These are phyloP conservation scores for Aureobasidium melanogenum DNA, from an alignment of 2,329 filamentous ascomycete genomes.

Conservation along the genomic window DNA sequence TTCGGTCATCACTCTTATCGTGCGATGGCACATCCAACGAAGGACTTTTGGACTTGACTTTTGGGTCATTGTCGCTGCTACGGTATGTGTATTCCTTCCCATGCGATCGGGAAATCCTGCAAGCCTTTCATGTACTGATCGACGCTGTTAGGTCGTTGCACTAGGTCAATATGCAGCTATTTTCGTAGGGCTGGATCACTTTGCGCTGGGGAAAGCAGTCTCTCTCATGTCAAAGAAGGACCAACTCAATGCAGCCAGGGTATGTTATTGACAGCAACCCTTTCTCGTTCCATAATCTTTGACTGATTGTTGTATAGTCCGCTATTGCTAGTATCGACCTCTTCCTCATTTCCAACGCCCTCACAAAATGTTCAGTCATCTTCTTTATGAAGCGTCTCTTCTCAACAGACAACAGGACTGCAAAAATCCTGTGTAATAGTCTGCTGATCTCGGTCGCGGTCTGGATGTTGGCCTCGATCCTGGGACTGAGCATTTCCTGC, in stretches of 20 bases:
- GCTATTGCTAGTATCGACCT: constrained; percentile 22
- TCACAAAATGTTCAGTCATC: constrained; percentile 24
- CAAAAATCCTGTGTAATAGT: constrained; percentile 16
- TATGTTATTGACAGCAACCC: neutral
- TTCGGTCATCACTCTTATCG: constrained; percentile 19
- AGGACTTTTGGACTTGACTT: constrained; percentile 22
- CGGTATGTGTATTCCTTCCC: constrained; percentile 4
- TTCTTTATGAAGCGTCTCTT: constrained; percentile 25
- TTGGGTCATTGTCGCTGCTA: constrained; percentile 20
- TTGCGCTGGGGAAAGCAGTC: neutral
- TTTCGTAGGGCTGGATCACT: constrained; percentile 15
- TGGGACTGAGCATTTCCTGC: constrained; percentile 12
- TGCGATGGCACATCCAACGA: constrained; percentile 20
- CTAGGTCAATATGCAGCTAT: constrained; percentile 19
- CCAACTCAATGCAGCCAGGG: neutral
- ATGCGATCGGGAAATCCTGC: neutral
- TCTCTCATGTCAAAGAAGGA: neutral
- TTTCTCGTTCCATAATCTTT: too few relatives aligned
- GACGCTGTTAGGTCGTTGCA: constrained; percentile 11
- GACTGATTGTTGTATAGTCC: neutral
- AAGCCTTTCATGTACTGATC: neutral
- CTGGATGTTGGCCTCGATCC: constrained; percentile 21
- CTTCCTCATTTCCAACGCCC: constrained; percentile 19
- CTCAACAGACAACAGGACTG: constrained; percentile 18
- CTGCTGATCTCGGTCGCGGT: constrained; percentile 15